Conservation (phyloP, 2,329 filamentous ascomycete species). For the Botrytis cinerea region DNA sequence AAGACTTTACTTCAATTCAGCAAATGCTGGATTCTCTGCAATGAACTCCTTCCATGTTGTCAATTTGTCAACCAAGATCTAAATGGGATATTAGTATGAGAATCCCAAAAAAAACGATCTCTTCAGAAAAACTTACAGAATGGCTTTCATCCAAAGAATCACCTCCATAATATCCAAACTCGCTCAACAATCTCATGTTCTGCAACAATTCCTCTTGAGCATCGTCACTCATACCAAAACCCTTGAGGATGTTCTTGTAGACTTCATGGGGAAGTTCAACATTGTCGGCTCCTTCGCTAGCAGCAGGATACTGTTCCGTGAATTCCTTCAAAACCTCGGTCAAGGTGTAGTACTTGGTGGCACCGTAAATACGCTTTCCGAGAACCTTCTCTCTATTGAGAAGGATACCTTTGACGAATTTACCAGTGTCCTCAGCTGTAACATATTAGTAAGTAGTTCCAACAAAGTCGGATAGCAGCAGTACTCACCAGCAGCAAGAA, state of each 20-base stretch:
- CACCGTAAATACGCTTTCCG: constrained; percentile 48
- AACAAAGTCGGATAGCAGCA: not conserved
- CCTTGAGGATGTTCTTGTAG: constrained; percentile 46
- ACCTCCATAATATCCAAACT: constrained; percentile 56
- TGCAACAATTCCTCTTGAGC: constrained; percentile 53
- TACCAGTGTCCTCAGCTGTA: constrained; percentile 41
- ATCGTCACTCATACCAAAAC: constrained; percentile 44
- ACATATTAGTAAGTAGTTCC: not conserved
- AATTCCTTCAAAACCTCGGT: constrained; percentile 47
- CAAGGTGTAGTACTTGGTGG: constrained; percentile 47
- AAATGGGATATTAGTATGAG: constrained; percentile 25
- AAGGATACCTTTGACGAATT: constrained; percentile 41
- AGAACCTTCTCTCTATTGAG: constrained; percentile 44
- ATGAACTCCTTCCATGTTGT: constrained; percentile 48
- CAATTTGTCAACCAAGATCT: constrained; percentile 44
- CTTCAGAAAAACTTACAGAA: constrained; percentile 32
- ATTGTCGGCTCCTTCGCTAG: constrained; percentile 45
- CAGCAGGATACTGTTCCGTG: constrained; percentile 45
- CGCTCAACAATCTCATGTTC: constrained; percentile 54
- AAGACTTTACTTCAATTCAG: constrained; percentile 42
- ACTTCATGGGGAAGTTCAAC: constrained; percentile 44
- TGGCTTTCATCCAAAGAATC: constrained; percentile 46
- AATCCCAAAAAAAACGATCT: not conserved
- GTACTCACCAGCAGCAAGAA: constrained; percentile 38
- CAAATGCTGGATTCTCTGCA: constrained; percentile 42